Conservation (phyloP, 2,329 filamentous ascomycete genomes). For the Thermochaetoides dissita region DNA sequence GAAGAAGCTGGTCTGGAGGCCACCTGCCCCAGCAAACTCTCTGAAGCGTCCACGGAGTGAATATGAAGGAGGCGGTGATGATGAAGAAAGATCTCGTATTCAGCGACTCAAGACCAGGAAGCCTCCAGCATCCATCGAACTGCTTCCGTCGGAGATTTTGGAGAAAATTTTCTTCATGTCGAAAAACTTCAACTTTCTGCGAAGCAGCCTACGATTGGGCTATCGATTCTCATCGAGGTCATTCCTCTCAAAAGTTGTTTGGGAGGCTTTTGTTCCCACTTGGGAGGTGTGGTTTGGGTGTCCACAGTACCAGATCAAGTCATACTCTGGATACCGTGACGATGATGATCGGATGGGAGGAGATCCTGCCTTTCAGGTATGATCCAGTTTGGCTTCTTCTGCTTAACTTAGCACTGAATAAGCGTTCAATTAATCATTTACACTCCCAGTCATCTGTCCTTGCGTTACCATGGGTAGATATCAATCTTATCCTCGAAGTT, state of each 20-base stretch:
- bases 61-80: not conserved
- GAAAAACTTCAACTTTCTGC: slow-evolving; percentile 33
- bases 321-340: slow-evolving; percentile 7
- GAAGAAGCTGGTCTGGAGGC: slow-evolving; percentile 3
- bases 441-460: slow-evolving; percentile 20
- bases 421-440: not conserved
- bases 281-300: slow-evolving; percentile 26
- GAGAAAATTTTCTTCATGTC: slow-evolving; percentile 39
- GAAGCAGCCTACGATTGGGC: slow-evolving; percentile 30
- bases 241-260: slow-evolving; percentile 22
- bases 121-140: slow-evolving; percentile 17
- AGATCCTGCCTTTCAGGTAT: slow-evolving; percentile 31
- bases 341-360: slow-evolving; percentile 19
- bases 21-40: slow-evolving; percentile 6
- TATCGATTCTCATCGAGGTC: slow-evolving; percentile 28
- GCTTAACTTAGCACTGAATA: too few species aligned
- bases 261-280: slow-evolving; percentile 25
- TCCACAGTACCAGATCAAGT: slow-evolving; percentile 1
- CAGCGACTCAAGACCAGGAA: slow-evolving; percentile 9
- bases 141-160: slow-evolving; percentile 38
- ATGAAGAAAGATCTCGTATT: not conserved
- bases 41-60: slow-evolving; percentile 6
- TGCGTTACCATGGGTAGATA: slow-evolving; percentile 28
- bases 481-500: slow-evolving; percentile 32
- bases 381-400: slow-evolving; percentile 3